phyloP scores from a whole-genome alignment of 176 grass and related monocot species.

The Poa annua region DNA sequence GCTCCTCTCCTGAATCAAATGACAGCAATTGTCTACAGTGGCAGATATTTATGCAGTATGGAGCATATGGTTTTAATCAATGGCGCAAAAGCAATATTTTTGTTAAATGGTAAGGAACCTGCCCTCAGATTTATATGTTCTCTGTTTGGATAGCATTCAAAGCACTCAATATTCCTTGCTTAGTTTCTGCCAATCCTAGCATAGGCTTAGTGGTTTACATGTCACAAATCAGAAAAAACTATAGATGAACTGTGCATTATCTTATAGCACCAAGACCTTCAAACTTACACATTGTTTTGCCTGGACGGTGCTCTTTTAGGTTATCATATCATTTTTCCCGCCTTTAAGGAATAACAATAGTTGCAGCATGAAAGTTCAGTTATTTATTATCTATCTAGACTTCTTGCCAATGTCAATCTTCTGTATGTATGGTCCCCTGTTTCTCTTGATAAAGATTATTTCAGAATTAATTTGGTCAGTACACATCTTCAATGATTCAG shows the following conservation, averaged over 20 bases:
- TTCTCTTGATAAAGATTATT: constrained; percentile 25
- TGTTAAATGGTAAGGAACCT: background rate
- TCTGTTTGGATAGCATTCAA: constrained; percentile 7
- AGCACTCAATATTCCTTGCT: background rate
- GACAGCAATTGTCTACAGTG: background rate
- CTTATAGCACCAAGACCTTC: constrained; percentile 31
- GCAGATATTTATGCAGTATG: constrained; percentile 1
- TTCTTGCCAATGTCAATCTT: constrained; percentile 37
- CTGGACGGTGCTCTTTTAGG: constrained; percentile 1
- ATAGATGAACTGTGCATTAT: constrained; percentile 13
- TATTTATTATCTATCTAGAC: constrained; percentile 29
- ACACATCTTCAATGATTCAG: constrained; percentile 27
- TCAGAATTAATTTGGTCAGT: constrained; percentile 13
- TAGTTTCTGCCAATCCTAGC: constrained; percentile 25
- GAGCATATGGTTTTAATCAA: constrained; percentile 17
- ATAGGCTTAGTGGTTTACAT: constrained; percentile 1
- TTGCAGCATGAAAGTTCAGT: constrained; percentile 20
- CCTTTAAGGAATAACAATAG: constrained; percentile 1
- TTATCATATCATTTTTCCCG: constrained; percentile 19
- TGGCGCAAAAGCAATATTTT: background rate
- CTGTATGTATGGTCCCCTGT: constrained; percentile 13
- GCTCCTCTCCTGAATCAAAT: background rate
- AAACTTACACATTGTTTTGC: background rate
- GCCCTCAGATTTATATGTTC: background rate
- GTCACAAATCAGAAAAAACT: constrained; percentile 17